These are phyloP conservation scores for Blepharisma undulans DNA, from an alignment of 169 alveolate species.

Conservation along the genomic window DNA sequence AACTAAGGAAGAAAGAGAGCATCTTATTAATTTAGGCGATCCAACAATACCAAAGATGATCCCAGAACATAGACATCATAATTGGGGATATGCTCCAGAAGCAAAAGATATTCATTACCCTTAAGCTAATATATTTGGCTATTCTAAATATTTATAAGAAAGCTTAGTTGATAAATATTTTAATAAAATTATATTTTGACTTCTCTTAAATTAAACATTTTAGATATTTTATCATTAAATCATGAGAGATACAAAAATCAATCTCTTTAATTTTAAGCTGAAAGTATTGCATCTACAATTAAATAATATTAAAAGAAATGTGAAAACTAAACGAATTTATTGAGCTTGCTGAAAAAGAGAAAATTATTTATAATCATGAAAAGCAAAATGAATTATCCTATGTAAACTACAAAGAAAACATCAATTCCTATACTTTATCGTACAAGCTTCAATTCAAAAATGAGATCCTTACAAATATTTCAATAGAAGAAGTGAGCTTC, in stretches of 20 bases:
- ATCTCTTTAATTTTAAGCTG: too few species aligned
- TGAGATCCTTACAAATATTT: neutral
- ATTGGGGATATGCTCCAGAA: slow-evolving; percentile 32
- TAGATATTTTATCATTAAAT: too few species aligned
- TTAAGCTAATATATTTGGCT: neutral
- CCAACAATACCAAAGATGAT: slow-evolving; percentile 38
- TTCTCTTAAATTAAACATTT: too few species aligned
- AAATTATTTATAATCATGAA: neutral
- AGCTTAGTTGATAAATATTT: neutral
- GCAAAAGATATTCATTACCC: neutral
- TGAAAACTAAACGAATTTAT: neutral
- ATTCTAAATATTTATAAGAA: neutral
- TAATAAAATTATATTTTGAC: too few species aligned
- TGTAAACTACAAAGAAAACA: neutral
- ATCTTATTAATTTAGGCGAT: slow-evolving; percentile 17
- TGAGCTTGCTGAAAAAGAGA: neutral
- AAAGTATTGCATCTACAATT: too few species aligned
- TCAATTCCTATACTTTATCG: neutral
- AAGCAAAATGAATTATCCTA: neutral
- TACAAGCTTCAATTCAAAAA: neutral
- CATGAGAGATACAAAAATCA: too few species aligned
- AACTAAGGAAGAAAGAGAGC: neutral
- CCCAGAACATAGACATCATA: slow-evolving; percentile 40
- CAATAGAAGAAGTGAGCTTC: neutral
- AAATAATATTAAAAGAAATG: neutral